Conservation (phyloP, 768 basidiomycete species). For the Suillus decipiens region DNA sequence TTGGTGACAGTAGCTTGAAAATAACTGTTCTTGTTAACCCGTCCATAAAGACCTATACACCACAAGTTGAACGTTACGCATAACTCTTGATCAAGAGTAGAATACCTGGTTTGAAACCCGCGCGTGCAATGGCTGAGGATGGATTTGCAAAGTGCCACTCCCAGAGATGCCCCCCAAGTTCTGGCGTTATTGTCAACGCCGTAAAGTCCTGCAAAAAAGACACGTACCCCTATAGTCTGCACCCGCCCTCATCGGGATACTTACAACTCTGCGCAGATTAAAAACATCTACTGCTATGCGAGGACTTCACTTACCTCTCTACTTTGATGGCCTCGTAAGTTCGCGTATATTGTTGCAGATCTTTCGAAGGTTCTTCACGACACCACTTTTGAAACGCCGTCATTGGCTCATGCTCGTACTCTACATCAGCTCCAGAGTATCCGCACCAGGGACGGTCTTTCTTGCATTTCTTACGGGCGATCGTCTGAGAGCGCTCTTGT, state of each 20-base stretch:
- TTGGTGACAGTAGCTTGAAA: slow-evolving; percentile 82
- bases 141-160: slow-evolving; percentile 69
- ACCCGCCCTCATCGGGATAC: slow-evolving; percentile 53
- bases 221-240: slow-evolving; percentile 68
- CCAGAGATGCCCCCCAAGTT: slow-evolving; percentile 43
- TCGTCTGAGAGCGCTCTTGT: slow-evolving; percentile 23
- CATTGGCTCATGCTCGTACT: slow-evolving; percentile 37
- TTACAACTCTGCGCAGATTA: slow-evolving; percentile 47
- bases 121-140: slow-evolving; percentile 53
- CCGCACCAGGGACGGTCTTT: slow-evolving; percentile 39
- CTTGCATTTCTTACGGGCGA: slow-evolving; percentile 38
- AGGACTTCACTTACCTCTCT: slow-evolving; percentile 47
- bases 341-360: slow-evolving; percentile 72
- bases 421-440: slow-evolving; percentile 22
- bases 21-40: slow-evolving; percentile 53
- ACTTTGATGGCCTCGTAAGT: slow-evolving; percentile 52
- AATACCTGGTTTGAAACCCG: slow-evolving; percentile 53
- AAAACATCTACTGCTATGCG: slow-evolving; percentile 4
- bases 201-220: neutral
- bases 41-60: slow-evolving; percentile 55
- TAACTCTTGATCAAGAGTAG: neutral
- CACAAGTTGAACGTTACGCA: neutral
- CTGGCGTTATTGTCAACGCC: slow-evolving; percentile 30
- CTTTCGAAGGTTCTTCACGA: slow-evolving; percentile 42
- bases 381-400: slow-evolving; percentile 49